Percentiles rank a stretch among this genome's conserved stretches.
Conservation (phyloP, 2,329 filamentous ascomycete genomes). For the Escovopsis sp. region DNA sequence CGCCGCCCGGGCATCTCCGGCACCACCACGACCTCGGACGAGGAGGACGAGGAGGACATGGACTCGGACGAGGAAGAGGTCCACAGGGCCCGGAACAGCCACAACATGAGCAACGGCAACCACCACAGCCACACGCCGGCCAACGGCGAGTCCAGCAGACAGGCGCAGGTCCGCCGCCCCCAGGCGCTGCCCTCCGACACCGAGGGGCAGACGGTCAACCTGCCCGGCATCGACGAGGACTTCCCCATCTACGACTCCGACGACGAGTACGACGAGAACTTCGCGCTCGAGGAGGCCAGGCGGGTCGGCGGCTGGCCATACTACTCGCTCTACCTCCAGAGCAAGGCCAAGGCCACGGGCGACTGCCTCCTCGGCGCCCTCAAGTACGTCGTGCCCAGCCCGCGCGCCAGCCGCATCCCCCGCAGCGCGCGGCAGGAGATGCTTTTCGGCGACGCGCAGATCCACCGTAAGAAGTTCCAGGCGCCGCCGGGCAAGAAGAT, state of each 20-base stretch:
- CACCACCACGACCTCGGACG: conserved; percentile 63
- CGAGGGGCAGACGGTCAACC: conserved; percentile 66
- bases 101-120: conserved; percentile 41
- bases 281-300: conserved; percentile 64
- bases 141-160: conserved; percentile 23
- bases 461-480: conserved; percentile 47
- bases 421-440: conserved; percentile 37
- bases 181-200: conserved; percentile 40
- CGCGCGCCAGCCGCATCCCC: conserved; percentile 41
- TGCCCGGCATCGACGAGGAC: conserved; percentile 47
- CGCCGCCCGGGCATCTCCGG: conserved; percentile 62
- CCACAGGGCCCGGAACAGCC: conserved; percentile 24
- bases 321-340: conserved; percentile 42
- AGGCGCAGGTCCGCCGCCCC: conserved; percentile 19
- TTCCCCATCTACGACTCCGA: conserved; percentile 80
- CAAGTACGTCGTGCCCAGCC: conserved; percentile 38
- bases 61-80: conserved; percentile 52
- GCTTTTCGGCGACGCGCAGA: conserved; percentile 40
- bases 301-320: conserved; percentile 66
- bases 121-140: conserved; percentile 5
- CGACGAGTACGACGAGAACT: conserved; percentile 62
- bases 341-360: conserved; percentile 28
- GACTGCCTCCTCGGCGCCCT: conserved; percentile 29
- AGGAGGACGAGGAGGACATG: conserved; percentile 58
- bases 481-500: conserved; percentile 80